phyloP scores from a whole-genome alignment of 1,139 yeast species.

The Hyphopichia pseudoburtonii region DNA sequence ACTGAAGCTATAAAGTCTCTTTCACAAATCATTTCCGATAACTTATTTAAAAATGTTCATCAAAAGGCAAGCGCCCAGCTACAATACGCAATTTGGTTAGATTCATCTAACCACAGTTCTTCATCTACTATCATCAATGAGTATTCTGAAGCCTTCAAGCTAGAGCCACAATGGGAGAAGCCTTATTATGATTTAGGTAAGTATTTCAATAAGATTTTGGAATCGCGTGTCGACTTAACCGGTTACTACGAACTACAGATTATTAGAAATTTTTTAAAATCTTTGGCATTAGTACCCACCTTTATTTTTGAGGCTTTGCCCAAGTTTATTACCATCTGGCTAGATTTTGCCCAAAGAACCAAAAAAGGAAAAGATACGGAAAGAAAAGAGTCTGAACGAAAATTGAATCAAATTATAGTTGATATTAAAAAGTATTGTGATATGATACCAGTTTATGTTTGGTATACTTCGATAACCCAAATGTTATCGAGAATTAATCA shows the following conservation, averaged over 20 bases:
- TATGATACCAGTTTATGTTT: constrained; percentile 59
- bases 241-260: constrained; percentile 73
- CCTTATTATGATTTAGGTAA: constrained; percentile 81
- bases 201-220: constrained; percentile 75
- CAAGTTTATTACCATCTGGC: constrained; percentile 85
- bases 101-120: constrained; percentile 80
- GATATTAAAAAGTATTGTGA: constrained; percentile 50
- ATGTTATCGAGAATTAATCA: constrained; percentile 78
- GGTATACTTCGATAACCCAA: constrained; percentile 89
- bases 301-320: constrained; percentile 86
- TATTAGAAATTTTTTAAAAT: constrained; percentile 61
- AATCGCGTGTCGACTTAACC: constrained; percentile 47
- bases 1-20: constrained; percentile 79
- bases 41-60: constrained; percentile 13
- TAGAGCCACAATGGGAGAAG: constrained; percentile 71
- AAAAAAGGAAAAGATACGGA: constrained; percentile 11
- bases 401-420: constrained; percentile 47
- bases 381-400: constrained; percentile 35
- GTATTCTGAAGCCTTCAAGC: constrained; percentile 57
- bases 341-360: constrained; percentile 64
- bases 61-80: constrained; percentile 57
- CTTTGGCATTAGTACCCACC: constrained; percentile 67
- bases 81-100: constrained; percentile 87
- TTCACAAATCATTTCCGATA: constrained; percentile 35
- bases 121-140: constrained; percentile 71